Evolutionary conservation across 2,329 filamentous ascomycete species (phyloP).

Genomic region (Fusarium clavum): DNA sequence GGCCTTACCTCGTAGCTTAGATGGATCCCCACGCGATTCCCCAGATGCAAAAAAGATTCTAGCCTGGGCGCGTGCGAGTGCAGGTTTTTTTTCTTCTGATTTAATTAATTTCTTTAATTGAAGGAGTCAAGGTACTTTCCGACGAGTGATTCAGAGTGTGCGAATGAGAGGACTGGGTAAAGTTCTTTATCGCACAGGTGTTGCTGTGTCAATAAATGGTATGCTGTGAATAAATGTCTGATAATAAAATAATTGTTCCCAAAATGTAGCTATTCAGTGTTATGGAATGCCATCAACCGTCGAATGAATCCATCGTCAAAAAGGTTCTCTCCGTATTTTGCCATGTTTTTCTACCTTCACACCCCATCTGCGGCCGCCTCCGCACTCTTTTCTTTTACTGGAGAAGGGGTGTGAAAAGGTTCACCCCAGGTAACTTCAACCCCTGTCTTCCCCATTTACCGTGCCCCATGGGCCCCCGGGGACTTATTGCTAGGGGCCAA

Average conservation of each 20-base stretch:
- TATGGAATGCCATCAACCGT: neutral
- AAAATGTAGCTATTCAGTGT: neutral
- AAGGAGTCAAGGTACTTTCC: neutral
- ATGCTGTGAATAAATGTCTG: neutral
- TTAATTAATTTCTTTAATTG: constrained; percentile 11
- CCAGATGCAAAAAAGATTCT: constrained; percentile 47
- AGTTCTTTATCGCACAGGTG: constrained; percentile 4
- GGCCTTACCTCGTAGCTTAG: constrained; percentile 51
- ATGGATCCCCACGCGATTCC: constrained; percentile 44
- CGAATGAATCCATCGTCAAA: neutral
- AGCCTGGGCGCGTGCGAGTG: constrained; percentile 25
- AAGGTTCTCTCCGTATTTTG: neutral
- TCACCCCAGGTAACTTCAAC: neutral
- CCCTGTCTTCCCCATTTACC: constrained; percentile 29
- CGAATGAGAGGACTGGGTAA: constrained; percentile 2
- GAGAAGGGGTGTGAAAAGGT: neutral
- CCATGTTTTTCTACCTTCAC: constrained; percentile 22
- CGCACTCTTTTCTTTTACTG: constrained; percentile 9
- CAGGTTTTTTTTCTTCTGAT: constrained; percentile 14
- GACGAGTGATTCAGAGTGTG: neutral
- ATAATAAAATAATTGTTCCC: neutral
- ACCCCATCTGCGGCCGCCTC: constrained; percentile 19
- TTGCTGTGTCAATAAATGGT: neutral
- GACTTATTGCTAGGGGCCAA: constrained; percentile 4
- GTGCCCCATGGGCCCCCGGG: constrained; percentile 40